Evolutionary conservation across 2,329 filamentous ascomycete genomes (phyloP).

Genomic region (Bimuria novae-zelandiae): DNA sequence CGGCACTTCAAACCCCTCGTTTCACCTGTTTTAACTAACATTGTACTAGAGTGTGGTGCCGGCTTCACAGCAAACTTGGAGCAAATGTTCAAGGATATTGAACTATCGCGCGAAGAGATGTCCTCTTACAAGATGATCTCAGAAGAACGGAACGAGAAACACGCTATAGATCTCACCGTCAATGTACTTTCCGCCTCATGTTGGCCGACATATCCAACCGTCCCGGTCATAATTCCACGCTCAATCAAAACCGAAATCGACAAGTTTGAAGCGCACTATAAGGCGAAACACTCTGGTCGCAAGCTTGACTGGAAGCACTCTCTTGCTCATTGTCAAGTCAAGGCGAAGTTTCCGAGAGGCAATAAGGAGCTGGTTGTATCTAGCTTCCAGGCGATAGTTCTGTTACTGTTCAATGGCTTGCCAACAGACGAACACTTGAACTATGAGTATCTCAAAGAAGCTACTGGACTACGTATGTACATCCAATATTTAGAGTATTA

Average conservation of each 20-base stretch:
- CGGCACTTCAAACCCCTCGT: neutral
- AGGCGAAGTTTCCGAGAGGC: slow-evolving; percentile 77
- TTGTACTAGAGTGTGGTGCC: slow-evolving; percentile 75
- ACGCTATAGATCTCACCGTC: slow-evolving; percentile 74
- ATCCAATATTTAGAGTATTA: neutral
- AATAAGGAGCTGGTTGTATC: slow-evolving; percentile 88
- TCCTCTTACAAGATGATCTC: slow-evolving; percentile 76
- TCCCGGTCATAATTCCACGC: slow-evolving; percentile 72
- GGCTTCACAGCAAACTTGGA: slow-evolving; percentile 97
- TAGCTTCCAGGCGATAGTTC: slow-evolving; percentile 87
- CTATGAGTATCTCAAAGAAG: slow-evolving; percentile 75
- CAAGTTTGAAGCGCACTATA: slow-evolving; percentile 84
- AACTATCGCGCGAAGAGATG: slow-evolving; percentile 92
- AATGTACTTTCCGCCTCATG: slow-evolving; percentile 88
- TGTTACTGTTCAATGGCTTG: slow-evolving; percentile 85
- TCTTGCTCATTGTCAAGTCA: slow-evolving; percentile 87
- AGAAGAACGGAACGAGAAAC: slow-evolving; percentile 62
- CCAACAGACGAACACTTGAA: slow-evolving; percentile 66
- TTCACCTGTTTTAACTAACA: slow-evolving; percentile 12
- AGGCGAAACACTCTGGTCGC: slow-evolving; percentile 84
- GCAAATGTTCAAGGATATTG: slow-evolving; percentile 99
- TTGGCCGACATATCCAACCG: slow-evolving; percentile 90
- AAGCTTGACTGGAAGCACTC: slow-evolving; percentile 90
- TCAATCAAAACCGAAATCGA: slow-evolving; percentile 77
- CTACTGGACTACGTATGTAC: slow-evolving; percentile 70